Conservation (phyloP, 2,329 filamentous ascomycete species). For the Pseudogymnoascus sp. region DNA sequence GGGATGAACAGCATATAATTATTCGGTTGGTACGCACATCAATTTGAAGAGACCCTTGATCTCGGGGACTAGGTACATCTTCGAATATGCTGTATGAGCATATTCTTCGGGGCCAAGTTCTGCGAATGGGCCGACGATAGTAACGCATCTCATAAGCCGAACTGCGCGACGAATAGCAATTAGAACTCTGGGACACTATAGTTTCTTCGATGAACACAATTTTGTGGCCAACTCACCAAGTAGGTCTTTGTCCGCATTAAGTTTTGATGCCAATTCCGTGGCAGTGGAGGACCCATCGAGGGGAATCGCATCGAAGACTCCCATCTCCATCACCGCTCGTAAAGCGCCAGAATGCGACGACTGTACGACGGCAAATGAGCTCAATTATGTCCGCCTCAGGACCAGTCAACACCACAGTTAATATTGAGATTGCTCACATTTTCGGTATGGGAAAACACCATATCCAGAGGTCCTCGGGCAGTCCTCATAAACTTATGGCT, state of each 20-base stretch:
- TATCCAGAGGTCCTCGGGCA: slow-evolving; percentile 18
- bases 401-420: background rate
- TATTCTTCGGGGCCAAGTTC: slow-evolving; percentile 20
- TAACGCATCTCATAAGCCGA: slow-evolving; percentile 21
- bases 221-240: slow-evolving; percentile 14
- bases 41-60: slow-evolving; percentile 19
- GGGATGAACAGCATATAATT: background rate
- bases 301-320: slow-evolving; percentile 21
- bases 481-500: background rate
- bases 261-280: slow-evolving; percentile 16
- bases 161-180: slow-evolving; percentile 13
- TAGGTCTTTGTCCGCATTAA: slow-evolving; percentile 16
- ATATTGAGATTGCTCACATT: slow-evolving; percentile 15
- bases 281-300: slow-evolving; percentile 17
- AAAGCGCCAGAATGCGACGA: slow-evolving; percentile 15
- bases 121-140: slow-evolving; percentile 17
- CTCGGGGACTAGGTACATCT: slow-evolving; percentile 18
- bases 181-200: background rate
- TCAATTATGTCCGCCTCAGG: background rate
- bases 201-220: background rate
- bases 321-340: slow-evolving; percentile 18
- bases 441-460: slow-evolving; percentile 19
- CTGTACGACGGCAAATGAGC: slow-evolving; percentile 11
- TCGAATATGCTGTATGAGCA: slow-evolving; percentile 21
- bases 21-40: slow-evolving; percentile 12